These are phyloP conservation scores for Lodderomyces orthopsilosis DNA, from an alignment of 1,139 yeast species.

Conservation along the genomic window DNA sequence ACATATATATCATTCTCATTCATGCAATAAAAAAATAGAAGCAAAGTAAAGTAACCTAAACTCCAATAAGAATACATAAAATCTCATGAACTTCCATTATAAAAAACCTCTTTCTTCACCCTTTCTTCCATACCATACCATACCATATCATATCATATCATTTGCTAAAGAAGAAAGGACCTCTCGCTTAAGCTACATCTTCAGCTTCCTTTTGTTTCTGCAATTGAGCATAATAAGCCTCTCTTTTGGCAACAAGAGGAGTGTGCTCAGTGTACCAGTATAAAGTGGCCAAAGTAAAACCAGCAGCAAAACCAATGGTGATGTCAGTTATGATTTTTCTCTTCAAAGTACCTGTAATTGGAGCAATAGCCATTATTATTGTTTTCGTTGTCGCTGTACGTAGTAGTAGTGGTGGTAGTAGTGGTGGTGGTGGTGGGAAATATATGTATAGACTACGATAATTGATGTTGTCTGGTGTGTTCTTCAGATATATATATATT, in stretches of 20 bases:
- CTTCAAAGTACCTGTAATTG: slow-evolving; percentile 82
- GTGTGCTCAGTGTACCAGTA: slow-evolving; percentile 55
- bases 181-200: slow-evolving; percentile 31
- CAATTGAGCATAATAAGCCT: slow-evolving; percentile 76
- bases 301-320: slow-evolving; percentile 56
- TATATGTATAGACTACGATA: background rate
- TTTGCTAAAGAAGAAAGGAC: no score
- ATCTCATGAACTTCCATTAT: background rate
- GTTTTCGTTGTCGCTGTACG: no score
- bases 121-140: no score
- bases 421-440: no score
- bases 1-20: no score
- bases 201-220: slow-evolving; percentile 73
- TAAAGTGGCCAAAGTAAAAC: slow-evolving; percentile 33
- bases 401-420: no score
- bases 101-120: background rate
- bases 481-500: background rate
- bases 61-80: no score
- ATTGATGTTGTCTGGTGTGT: background rate
- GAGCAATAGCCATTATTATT: slow-evolving; percentile 71
- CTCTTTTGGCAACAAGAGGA: slow-evolving; percentile 70
- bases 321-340: slow-evolving; percentile 83
- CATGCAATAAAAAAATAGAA: no score
- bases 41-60: no score
- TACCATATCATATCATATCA: no score